phyloP scores from a whole-genome alignment of 2,329 filamentous ascomycete genomes.

The Epichloe gansuensis region DNA sequence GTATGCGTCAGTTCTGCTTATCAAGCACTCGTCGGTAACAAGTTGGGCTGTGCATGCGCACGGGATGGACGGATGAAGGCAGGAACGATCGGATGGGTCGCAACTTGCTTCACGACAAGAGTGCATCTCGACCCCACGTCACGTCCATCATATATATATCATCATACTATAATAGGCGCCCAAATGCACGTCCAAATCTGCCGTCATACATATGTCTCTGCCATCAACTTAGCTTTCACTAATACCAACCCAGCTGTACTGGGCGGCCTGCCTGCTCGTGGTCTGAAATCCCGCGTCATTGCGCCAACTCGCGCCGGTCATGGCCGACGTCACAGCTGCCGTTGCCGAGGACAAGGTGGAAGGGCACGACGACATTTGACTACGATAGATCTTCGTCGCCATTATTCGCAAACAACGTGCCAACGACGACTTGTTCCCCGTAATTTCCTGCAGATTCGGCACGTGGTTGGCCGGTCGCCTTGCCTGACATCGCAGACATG shows the following conservation, averaged over 20 bases:
- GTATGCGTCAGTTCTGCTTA: too few relatives aligned
- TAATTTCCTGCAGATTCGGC: background rate
- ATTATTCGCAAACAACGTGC: background rate
- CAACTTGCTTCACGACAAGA: background rate
- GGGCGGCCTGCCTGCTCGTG: background rate
- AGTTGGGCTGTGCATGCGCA: background rate
- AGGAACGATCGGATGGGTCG: background rate
- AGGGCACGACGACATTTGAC: background rate
- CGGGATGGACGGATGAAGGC: background rate
- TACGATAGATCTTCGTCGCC: slow-evolving; percentile 7
- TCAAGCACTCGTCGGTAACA: too few relatives aligned
- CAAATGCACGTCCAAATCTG: background rate
- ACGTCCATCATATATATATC: too few relatives aligned
- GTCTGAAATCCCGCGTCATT: background rate
- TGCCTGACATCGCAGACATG: background rate
- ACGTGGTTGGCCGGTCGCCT: background rate
- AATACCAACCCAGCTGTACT: too few relatives aligned
- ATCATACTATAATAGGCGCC: too few relatives aligned
- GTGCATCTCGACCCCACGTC: background rate
- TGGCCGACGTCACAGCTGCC: slow-evolving; percentile 1
- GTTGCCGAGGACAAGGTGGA: slow-evolving; percentile 5
- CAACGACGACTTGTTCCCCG: background rate
- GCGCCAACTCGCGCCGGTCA: background rate
- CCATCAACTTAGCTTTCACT: background rate
- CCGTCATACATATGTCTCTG: background rate